A percentile compares a stretch with the other conserved stretches of the same genome.
Evolutionary conservation across 371 early-diverging fungal species (phyloP).

Genomic region (Paramicrosporidium saccamoebae): DNA sequence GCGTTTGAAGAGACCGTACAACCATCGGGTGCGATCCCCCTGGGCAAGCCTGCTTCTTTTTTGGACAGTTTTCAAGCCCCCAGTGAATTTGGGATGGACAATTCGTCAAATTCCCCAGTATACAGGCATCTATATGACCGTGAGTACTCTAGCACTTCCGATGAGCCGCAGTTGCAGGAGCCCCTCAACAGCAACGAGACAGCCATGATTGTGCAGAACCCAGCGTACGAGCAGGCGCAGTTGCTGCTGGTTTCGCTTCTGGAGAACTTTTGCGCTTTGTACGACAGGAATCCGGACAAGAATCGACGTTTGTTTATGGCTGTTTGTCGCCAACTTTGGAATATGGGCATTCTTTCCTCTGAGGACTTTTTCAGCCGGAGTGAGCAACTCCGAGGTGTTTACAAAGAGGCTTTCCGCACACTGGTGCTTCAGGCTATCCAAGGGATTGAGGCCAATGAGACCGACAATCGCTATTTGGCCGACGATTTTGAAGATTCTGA

Average conservation of each 20-base stretch:
- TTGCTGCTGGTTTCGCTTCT: slow-evolving; percentile 28
- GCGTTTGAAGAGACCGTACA: too few relatives aligned
- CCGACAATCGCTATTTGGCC: not conserved
- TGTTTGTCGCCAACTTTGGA: slow-evolving; percentile 12
- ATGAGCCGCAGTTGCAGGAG: too few relatives aligned
- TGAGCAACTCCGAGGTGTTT: slow-evolving; percentile 30
- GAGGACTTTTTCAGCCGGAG: slow-evolving; percentile 53
- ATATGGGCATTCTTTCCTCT: slow-evolving; percentile 37
- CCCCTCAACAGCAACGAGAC: too few relatives aligned
- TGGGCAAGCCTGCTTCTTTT: too few relatives aligned
- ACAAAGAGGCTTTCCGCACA: slow-evolving; percentile 40
- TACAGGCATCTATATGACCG: too few relatives aligned
- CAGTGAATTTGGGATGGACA: too few relatives aligned
- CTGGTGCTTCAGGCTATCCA: slow-evolving; percentile 31
- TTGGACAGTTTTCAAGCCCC: too few relatives aligned
- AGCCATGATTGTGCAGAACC: too few relatives aligned
- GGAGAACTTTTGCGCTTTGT: slow-evolving; percentile 46
- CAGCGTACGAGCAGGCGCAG: slow-evolving; percentile 22
- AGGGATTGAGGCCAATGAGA: slow-evolving; percentile 12
- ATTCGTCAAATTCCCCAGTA: too few relatives aligned
- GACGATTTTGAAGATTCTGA: not conserved
- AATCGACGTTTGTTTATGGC: slow-evolving; percentile 48
- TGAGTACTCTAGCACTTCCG: too few relatives aligned
- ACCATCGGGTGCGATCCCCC: too few relatives aligned
- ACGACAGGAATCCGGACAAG: slow-evolving; percentile 41